Base-by-base conservation (phyloP, 1,284 basidiomycete genomes). In the Malassezia caprae region DNA sequence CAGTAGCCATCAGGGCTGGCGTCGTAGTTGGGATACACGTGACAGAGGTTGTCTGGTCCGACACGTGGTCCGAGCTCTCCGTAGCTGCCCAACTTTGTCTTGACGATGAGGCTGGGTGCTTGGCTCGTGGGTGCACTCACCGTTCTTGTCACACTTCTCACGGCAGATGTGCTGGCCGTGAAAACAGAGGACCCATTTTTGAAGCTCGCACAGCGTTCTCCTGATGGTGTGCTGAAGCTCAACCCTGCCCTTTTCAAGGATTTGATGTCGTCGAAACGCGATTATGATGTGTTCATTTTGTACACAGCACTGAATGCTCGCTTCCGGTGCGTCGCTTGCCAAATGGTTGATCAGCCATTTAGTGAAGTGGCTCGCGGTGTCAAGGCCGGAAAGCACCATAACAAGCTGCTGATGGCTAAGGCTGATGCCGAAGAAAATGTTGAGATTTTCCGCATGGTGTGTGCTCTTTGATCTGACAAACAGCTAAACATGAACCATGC, bases 61-160 rank as follows among this genome's bases (percentile, higher is more conserved):
- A 23, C 51, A 46, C 51, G 51, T 53, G 43, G 32, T 17, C 46
- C 31, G 32, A 37, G 46, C 48, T 50, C 37, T 19, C 8, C 39
- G 28, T 41, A 15, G 27, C 23, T 48, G 19, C 23, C 4, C 5
- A 24, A 15, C 23, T 28, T 26, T 17, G 17, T 28, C 17, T 28
- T 39, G 48, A 56, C 53, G 46, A 56, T 56, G 53, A 49, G 31
- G 35, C 11, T 45, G n/a, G 35, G 27, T 21, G 47, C 48, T 24
- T 40, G 8, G 31, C 28, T 50, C 39, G 15, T 56, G 28, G 43
- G 42, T n/a, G 48, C 43, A 42, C 24, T 51, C 17, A n/a, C 31
- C 23, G 17, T 19, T 8, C 23, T 55, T 13, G 5, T 44, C 12
- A n/a, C 42, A 17, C 30, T 48, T 17, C 8, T 43, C 8, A 19